A percentile compares a stretch with the other conserved stretches of the same genome.
These are phyloP conservation scores for Bipolaris gigantea DNA, from an alignment of 2,329 filamentous ascomycete species.

Conservation along the genomic window DNA sequence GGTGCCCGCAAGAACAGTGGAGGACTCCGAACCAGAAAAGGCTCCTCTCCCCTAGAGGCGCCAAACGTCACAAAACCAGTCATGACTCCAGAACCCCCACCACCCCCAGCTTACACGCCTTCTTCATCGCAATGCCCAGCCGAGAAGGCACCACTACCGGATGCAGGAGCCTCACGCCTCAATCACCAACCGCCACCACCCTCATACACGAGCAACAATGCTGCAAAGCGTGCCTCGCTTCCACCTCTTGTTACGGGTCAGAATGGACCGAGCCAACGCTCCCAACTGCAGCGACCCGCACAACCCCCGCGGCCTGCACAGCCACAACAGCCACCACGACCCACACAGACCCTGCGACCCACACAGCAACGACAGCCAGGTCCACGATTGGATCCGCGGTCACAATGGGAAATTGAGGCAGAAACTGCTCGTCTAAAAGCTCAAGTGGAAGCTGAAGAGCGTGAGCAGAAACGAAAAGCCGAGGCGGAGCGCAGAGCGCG, in stretches of 20 bases:
- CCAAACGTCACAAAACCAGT: slow-evolving; percentile 34
- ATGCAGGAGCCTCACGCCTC: slow-evolving; percentile 17
- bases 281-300: slow-evolving; percentile 4
- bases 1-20: slow-evolving; percentile 44
- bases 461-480: slow-evolving; percentile 51
- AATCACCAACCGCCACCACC: slow-evolving; percentile 23
- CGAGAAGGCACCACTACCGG: slow-evolving; percentile 24
- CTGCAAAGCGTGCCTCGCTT: slow-evolving; percentile 33
- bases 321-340: slow-evolving; percentile 2
- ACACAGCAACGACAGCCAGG: slow-evolving; percentile 13
- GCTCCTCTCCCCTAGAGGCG: slow-evolving; percentile 37
- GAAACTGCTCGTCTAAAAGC: slow-evolving; percentile 53
- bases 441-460: slow-evolving; percentile 49
- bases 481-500: slow-evolving; percentile 56
- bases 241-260: slow-evolving; percentile 32
- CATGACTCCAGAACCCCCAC: slow-evolving; percentile 38
- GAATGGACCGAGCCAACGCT: slow-evolving; percentile 18
- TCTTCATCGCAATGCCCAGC: slow-evolving; percentile 25
- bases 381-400: slow-evolving; percentile 51
- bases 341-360: slow-evolving; percentile 11
- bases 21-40: slow-evolving; percentile 38
- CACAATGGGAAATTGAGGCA: slow-evolving; percentile 56
- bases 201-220: slow-evolving; percentile 17
- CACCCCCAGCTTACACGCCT: slow-evolving; percentile 27
- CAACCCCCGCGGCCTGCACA: slow-evolving; percentile 1